Conservation (phyloP, 2,329 filamentous ascomycete genomes). For the Beauveria scarabaeidicola region DNA sequence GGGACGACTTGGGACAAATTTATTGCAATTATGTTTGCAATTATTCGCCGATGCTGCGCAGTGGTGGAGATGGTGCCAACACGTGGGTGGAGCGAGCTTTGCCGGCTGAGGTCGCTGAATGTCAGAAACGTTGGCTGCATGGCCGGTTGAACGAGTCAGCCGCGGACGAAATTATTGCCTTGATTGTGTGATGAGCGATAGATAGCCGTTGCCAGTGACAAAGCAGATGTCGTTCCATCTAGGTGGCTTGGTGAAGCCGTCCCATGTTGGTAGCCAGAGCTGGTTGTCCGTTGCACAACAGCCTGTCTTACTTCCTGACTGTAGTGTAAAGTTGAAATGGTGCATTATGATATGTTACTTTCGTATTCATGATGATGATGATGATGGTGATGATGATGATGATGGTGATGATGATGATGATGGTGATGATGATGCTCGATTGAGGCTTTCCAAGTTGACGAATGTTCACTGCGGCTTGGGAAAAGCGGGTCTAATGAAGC, state of each 20-base stretch:
- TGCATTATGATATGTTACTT: no score
- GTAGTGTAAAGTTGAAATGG: no score
- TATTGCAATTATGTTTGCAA: background rate
- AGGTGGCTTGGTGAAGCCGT: background rate
- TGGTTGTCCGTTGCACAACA: background rate
- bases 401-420: no score
- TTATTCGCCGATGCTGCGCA: background rate
- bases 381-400: no score
- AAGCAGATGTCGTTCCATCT: no score
- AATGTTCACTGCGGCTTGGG: background rate
- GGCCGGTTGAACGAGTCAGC: background rate
- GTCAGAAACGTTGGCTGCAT: background rate
- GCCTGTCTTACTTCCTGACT: background rate
- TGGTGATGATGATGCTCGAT: background rate
- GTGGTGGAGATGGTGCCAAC: background rate
- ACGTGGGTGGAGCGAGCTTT: constrained; percentile 2
- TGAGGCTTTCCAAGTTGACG: background rate
- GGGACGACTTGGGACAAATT: background rate
- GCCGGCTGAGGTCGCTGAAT: background rate
- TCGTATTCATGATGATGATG: no score
- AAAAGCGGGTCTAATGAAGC: background rate
- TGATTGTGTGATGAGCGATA: background rate
- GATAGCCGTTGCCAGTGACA: background rate
- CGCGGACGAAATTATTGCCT: background rate
- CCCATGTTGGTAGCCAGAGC: background rate